Evolutionary conservation across 1,284 basidiomycete genomes (phyloP).

Genomic region (Ustilago sp.): DNA sequence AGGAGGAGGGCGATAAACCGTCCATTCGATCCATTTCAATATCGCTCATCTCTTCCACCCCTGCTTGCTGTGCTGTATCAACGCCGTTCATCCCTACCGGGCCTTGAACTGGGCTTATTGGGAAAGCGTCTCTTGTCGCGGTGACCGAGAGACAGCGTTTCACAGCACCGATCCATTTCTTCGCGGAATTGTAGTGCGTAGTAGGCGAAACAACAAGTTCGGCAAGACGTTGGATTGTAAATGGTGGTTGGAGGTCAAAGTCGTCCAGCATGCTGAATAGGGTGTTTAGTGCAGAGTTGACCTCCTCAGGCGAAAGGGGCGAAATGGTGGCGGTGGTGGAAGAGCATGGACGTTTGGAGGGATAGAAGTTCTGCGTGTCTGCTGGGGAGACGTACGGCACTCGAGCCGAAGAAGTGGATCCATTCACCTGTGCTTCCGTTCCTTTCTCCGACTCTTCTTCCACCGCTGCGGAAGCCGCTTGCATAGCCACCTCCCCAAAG

Average conservation of each 20-base stretch:
- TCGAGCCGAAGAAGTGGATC: neutral
- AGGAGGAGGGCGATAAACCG: conserved; percentile 17
- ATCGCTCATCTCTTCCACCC: conserved; percentile 18
- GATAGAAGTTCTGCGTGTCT: conserved; percentile 36
- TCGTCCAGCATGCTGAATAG: conserved; percentile 49
- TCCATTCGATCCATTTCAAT: conserved; percentile 41
- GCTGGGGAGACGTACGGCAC: conserved; percentile 19
- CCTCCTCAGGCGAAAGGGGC: conserved; percentile 3
- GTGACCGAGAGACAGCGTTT: conserved; percentile 48
- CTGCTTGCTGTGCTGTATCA: neutral
- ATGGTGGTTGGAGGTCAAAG: conserved; percentile 56
- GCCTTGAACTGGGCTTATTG: conserved; percentile 36
- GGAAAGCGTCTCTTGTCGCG: conserved; percentile 51
- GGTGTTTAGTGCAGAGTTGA: neutral
- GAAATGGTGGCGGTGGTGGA: neutral
- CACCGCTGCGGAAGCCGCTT: neutral
- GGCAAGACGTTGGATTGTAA: conserved; percentile 57
- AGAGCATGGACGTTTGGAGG: conserved; percentile 22
- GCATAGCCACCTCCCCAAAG: neutral
- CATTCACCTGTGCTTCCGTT: neutral
- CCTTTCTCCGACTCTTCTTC: neutral
- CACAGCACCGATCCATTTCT: conserved; percentile 46
- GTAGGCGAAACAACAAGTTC: conserved; percentile 41
- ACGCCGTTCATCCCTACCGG: conserved; percentile 13
- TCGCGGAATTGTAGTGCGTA: conserved; percentile 24